Conservation (phyloP, 169 alveolate species). For the Ichthyophthirius multifiliis region DNA sequence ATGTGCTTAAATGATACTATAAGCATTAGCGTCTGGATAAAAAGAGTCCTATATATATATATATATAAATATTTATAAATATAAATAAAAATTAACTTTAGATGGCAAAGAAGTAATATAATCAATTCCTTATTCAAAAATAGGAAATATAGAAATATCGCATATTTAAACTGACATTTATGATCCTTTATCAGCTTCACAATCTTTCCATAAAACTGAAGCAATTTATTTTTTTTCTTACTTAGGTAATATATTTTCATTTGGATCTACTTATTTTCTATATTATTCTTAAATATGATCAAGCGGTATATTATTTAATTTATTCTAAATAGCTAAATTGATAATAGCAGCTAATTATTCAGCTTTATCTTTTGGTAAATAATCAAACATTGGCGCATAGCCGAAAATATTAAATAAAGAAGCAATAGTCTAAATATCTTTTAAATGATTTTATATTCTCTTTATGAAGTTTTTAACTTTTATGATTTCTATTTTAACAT, state of each 20-base stretch:
- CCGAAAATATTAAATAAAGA: constrained; percentile 47
- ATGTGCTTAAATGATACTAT: background rate
- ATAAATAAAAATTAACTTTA: background rate
- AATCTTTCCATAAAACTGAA: background rate
- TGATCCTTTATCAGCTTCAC: constrained; percentile 12
- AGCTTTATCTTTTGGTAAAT: constrained; percentile 54
- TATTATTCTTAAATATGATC: constrained; percentile 28
- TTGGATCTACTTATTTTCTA: constrained; percentile 28
- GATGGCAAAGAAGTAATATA: constrained; percentile 26
- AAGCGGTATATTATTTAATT: constrained; percentile 46
- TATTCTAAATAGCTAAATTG: constrained; percentile 36
- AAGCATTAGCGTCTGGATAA: background rate
- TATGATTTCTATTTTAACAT: constrained; percentile 26
- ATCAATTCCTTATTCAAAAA: constrained; percentile 26
- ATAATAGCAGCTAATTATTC: constrained; percentile 39
- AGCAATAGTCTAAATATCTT: constrained; percentile 42
- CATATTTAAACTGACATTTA: constrained; percentile 15
- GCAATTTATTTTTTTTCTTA: constrained; percentile 14
- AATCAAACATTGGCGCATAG: constrained; percentile 49
- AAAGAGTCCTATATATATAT: background rate
- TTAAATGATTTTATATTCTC: constrained; percentile 39
- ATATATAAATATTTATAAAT: background rate
- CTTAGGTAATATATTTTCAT: constrained; percentile 7
- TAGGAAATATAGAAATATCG: background rate
- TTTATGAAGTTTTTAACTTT: constrained; percentile 37